Evolutionary conservation across 2,329 filamentous ascomycete genomes (phyloP).

Genomic region (Blastomyces emzantsi): DNA sequence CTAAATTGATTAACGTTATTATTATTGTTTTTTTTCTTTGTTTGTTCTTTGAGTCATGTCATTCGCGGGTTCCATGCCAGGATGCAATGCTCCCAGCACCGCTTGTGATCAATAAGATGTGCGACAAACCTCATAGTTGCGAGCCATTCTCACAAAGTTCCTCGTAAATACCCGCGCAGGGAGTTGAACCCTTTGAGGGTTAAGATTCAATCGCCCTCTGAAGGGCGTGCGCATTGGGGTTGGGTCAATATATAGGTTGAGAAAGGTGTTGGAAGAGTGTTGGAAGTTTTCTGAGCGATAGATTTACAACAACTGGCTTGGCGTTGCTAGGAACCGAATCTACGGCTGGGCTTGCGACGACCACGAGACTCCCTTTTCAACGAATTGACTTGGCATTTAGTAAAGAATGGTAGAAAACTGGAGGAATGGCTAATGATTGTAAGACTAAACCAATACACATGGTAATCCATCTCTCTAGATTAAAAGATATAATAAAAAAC

Average conservation of each 20-base stretch:
- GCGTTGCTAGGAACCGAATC: not conserved
- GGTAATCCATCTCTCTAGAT: not conserved
- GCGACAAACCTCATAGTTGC: conserved; percentile 32
- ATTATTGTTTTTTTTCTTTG: not conserved
- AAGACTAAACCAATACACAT: not conserved
- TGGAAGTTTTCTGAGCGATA: not conserved
- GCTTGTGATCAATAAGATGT: not conserved
- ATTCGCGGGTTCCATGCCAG: not conserved
- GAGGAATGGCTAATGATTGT: too few relatives aligned
- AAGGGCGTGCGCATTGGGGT: conserved; percentile 3
- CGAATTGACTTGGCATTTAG: too few relatives aligned
- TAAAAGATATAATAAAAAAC: not conserved
- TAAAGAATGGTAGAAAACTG: too few relatives aligned
- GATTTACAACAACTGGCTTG: not conserved
- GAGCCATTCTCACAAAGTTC: conserved; percentile 28
- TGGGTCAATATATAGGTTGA: not conserved
- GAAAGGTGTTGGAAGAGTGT: not conserved
- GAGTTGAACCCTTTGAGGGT: conserved; percentile 6
- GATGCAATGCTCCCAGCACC: not conserved
- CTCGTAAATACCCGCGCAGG: conserved; percentile 25
- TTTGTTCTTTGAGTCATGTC: not conserved
- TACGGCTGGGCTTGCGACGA: too few relatives aligned
- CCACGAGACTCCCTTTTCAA: too few relatives aligned
- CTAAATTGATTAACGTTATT: conserved; percentile 26
- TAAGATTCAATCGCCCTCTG: not conserved